A percentile compares a stretch with the other conserved stretches of the same genome.
Conservation (phyloP, 2,329 filamentous ascomycete genomes). For the Fusarium mundagurra region DNA sequence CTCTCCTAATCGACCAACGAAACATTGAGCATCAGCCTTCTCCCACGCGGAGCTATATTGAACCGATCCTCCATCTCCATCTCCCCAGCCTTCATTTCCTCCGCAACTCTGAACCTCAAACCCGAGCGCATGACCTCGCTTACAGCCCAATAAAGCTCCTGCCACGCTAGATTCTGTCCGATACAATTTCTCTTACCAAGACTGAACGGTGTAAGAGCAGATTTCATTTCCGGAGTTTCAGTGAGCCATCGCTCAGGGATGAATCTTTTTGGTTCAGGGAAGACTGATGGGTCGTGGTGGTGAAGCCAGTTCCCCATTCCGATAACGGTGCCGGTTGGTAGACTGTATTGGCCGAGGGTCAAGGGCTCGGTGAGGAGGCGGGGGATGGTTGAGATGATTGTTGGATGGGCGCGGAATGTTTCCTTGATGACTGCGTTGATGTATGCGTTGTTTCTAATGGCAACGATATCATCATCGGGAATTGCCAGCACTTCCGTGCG, state of each 20-base stretch:
- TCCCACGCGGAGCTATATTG: not conserved
- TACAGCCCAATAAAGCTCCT: not conserved
- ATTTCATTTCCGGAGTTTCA: not conserved
- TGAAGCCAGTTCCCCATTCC: not conserved
- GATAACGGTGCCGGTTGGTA: not conserved
- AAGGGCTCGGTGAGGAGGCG: not conserved
- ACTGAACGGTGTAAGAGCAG: not conserved
- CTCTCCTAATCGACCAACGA: not conserved
- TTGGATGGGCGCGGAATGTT: not conserved
- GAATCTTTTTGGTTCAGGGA: not conserved
- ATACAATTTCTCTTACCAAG: not conserved
- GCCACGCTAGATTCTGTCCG: not conserved
- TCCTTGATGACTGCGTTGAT: not conserved
- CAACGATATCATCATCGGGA: not conserved
- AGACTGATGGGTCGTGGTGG: not conserved
- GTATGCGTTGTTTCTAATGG: not conserved
- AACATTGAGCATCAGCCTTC: not conserved
- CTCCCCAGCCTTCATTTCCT: not conserved
- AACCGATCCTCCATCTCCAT: not conserved
- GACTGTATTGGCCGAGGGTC: not conserved
- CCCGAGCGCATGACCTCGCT: not conserved
- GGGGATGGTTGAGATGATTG: not conserved
- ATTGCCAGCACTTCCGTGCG: accelerated
- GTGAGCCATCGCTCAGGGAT: not conserved
- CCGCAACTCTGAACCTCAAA: not conserved